Percentiles rank a stretch among this genome's conserved stretches.
phyloP scores from a whole-genome alignment of 176 grass and related monocot genomes.

The Carex scoparia region DNA sequence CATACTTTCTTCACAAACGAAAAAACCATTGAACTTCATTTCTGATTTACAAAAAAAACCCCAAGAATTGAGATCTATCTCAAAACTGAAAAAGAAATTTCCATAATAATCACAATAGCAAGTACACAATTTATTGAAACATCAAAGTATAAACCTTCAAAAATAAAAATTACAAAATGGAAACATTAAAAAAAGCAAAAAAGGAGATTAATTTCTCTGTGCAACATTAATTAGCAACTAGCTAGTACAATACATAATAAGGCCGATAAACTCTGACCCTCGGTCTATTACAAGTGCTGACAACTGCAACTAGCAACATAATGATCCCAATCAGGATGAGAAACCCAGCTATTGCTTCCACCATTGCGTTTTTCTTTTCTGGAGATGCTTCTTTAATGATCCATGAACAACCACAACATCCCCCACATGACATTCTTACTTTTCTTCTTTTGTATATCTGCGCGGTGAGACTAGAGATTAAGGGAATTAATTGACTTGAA shows the following conservation, averaged over 20 bases:
- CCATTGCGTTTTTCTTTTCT: background rate
- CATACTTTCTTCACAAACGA: too few species aligned
- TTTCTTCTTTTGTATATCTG: background rate
- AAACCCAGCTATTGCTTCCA: background rate
- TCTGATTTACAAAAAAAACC: background rate
- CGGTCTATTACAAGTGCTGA: background rate
- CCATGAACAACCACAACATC: conserved; percentile 10
- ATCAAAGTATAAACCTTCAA: background rate
- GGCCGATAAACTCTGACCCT: background rate
- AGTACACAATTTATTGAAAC: background rate
- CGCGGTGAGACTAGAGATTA: background rate
- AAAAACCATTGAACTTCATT: background rate
- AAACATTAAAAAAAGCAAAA: background rate
- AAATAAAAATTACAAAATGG: background rate
- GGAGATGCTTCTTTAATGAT: background rate
- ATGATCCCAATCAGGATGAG: background rate
- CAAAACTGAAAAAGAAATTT: background rate
- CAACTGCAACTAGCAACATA: background rate
- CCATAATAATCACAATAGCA: background rate
- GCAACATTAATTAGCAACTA: background rate
- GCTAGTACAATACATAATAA: background rate
- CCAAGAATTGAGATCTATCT: background rate
- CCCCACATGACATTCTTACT: background rate
- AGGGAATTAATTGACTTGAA: background rate
- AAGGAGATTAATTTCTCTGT: background rate